Percentiles rank a stretch among this genome's conserved stretches.
These are phyloP conservation scores for Lactarius trivialis DNA, from an alignment of 768 basidiomycete species.

Conservation along the genomic window DNA sequence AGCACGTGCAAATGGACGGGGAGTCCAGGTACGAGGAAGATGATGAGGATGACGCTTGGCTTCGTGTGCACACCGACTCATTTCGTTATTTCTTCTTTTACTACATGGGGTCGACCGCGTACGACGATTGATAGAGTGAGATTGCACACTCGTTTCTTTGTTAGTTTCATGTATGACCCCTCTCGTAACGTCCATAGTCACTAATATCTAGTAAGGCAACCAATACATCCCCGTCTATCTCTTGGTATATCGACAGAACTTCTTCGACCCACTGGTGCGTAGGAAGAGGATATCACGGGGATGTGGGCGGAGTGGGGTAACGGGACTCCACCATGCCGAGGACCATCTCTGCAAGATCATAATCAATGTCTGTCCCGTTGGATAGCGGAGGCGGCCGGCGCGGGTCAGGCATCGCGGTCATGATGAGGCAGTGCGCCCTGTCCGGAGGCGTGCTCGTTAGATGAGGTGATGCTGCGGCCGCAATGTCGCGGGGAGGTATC, in stretches of 20 bases:
- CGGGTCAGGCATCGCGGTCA: constrained; percentile 42
- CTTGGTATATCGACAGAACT: neutral
- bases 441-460: neutral
- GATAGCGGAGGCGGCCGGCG: constrained; percentile 24
- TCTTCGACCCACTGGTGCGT: neutral
- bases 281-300: neutral
- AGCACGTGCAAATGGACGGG: constrained; percentile 41
- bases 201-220: constrained; percentile 10
- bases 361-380: constrained; percentile 23
- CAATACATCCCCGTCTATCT: constrained; percentile 1
- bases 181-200: constrained; percentile 11
- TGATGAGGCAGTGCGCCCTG: neutral
- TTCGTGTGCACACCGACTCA: constrained; percentile 42
- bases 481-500: neutral
- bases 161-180: neutral
- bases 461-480: neutral
- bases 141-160: neutral
- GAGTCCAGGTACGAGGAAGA: constrained; percentile 37
- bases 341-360: constrained; percentile 43
- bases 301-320: constrained; percentile 1
- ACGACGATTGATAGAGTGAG: neutral
- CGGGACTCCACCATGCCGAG: constrained; percentile 41
- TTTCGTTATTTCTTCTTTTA: too few relatives aligned
- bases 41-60: constrained; percentile 48
- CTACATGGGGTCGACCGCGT: too few relatives aligned